Evolutionary conservation across 345 rosid genomes (phyloP), one percentile per base, ranked within the genome.

Genomic region (Eucalyptus fibrosa): DNA sequence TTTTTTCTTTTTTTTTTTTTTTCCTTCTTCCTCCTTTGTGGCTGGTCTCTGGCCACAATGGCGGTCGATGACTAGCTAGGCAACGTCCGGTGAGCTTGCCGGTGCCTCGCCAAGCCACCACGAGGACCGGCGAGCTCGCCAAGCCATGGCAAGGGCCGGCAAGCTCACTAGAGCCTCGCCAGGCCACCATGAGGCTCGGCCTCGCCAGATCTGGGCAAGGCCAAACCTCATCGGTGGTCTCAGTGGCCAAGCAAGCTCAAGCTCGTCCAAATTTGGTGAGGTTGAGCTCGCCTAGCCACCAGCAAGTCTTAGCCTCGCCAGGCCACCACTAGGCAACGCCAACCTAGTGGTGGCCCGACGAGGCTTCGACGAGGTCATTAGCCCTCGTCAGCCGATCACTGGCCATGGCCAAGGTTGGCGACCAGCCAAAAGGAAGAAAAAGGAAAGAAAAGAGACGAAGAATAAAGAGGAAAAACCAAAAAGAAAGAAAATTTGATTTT

Each of bases 211-310:
- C 0, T 7, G 21, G 55, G 21, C 21, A 50, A 50, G 55, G 55
- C 55, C 55, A 50, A 50, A 6, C 21, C 55, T 50, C 21, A 0
- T 1, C 3, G 55, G 1, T 50, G 21, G 55, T 17, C 55, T 17
- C 21, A 0, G 1, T 51, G 55, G 55, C 55, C 55, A 51, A 3
- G 19, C 16, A 1, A 50, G 55, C 55, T 51, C 4, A 1, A 51
- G 55, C 21, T 51, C 55, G 0, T 51, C 55, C 4, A 51, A 0
- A 51, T 51, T 0, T 17, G 1, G 21, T 7, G 4, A 51, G 55
- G 0, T 7, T 1, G 0, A 51, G 55, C 21, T 51, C 2, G 4
- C 53, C 19, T 0, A 50, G 8, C 2, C 19, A 50, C 8, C 0
- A 0, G 3, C 19, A 7, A 50, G 53, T 8, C 19, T 50, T 1